Base-by-base conservation (phyloP, 2,329 filamentous ascomycete species). In the Rosellinia necatrix region DNA sequence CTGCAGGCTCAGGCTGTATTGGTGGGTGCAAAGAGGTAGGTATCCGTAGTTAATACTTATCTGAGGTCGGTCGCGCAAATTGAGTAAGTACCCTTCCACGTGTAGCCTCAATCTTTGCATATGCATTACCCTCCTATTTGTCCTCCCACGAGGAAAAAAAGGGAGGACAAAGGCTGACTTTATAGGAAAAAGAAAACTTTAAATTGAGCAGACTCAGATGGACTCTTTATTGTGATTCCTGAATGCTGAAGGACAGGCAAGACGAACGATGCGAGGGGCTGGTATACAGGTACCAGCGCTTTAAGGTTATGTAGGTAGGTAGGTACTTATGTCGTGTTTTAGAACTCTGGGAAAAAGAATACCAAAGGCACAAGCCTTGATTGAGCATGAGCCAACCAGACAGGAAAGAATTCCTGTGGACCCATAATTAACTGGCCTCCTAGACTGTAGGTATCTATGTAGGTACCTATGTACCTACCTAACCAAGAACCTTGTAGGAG, bases 1-100 rank as follows among this genome's bases (percentile, higher is more conserved):
- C 58, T 61, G 58, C 55, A 58, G 56, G 53, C 53, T 56, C 42
- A 48, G 48, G 50, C 44, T 37, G 41, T 53, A 53, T 61, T 56
- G 56, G 59, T 60, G 43, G 59, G 47, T 48, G 56, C 46, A 44
- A 44, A 30, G 37, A 32, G 44, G 19, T 34, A 52, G 43, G 43
- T 57, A 53, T 27, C 56, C 35, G 32, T 43, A n/a, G n/a, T n/a
- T n/a, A 30, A 19, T 34, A 32, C 27, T 17, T 34, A 34, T 50
- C 37, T 24, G 13, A 43, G 40, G 21, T 44, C 30, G 22, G 22
- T 21, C 38, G 44, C 35, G 38, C 38, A 43, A 34, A 27, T 40
- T 37, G 47, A 34, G 32, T 47, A 43, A 32, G 37, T 51, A 48
- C 48, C 34, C 27, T 41, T 27, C 32, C 4, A 41, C 29, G 37